Base-by-base conservation (phyloP, 2,329 filamentous ascomycete genomes). In the Apiospora aurea region DNA sequence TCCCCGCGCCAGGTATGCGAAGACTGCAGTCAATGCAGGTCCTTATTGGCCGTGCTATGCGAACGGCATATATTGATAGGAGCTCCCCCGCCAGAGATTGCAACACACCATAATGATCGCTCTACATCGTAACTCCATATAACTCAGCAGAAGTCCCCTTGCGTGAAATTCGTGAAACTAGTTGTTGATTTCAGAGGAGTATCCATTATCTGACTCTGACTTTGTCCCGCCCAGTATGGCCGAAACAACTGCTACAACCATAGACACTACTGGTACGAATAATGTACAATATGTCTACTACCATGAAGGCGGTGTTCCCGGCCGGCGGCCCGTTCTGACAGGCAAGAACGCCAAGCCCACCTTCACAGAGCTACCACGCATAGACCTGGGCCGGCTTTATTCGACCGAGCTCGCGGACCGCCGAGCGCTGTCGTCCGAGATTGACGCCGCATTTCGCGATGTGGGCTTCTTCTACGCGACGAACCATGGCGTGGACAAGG, bases 401-500 rank as follows among this genome's bases (percentile, higher is more conserved):
- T 70, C 67, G 6, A n/a, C 67, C 34, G 46, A 41, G 26, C 53
- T 69, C 13, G 41, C 38, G 4, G 67, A 66, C 18, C 41, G 68
- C 29, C 53, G 38, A 8, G 53, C 53, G 21, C 46, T 72, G 41
- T 68, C 71, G 2, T 29, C 53, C 46, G 68, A 72, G 24, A 44
- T 72, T n/a, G 26, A 70, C 43, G 29, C 24, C n/a, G 71, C 71
- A 6, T 69, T 72, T 14, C 47, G 46, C 18, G 14, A 49, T 21
- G 67, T 72, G 41, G 71, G 71, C 41, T 72, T 72, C 53, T 72
- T 72, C 67, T 72, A 72, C 67, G 71, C 71, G 5, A 68, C 67
- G 26, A 69, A 72, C 67, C 71, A 72, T 43, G 71, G 71, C 41
- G 43, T 72, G 24, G 71, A 69, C 10, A 3, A 10, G 8, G 6